Conservation (phyloP, 192 early-diverging fungal genomes). For the Entomortierella beljakovae region DNA sequence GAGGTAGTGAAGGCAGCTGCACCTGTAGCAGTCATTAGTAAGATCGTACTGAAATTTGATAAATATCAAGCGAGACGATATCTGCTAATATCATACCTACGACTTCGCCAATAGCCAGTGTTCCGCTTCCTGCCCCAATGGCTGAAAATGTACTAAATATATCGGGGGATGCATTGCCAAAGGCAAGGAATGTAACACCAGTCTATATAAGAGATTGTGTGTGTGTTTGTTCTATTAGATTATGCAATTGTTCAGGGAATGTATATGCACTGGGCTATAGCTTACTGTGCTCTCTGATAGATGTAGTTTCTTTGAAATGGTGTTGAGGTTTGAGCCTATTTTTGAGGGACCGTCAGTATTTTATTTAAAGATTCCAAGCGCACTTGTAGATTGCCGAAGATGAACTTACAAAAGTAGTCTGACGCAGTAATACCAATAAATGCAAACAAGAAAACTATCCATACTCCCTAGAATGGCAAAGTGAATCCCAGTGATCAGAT, state of each 20-base stretch:
- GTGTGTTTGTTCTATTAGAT: not conserved
- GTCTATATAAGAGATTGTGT: constrained; percentile 47
- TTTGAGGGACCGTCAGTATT: not conserved
- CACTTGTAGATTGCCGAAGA: not conserved
- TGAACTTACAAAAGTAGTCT: constrained; percentile 78
- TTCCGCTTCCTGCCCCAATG: constrained; percentile 74
- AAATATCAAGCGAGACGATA: not conserved
- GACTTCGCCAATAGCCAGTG: constrained; percentile 92
- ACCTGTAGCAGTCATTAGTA: constrained; percentile 25
- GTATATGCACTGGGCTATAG: not conserved
- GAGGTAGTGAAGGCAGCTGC: constrained; percentile 87
- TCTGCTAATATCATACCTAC: constrained; percentile 69
- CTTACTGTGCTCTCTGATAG: constrained; percentile 85
- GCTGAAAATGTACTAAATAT: constrained; percentile 91
- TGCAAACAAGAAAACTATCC: constrained; percentile 79
- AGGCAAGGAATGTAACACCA: constrained; percentile 81
- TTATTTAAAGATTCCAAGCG: not conserved
- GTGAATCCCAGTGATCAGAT: too few species aligned
- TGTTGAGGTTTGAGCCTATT: constrained; percentile 84
- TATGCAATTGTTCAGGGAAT: not conserved
- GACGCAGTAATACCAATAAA: constrained; percentile 81
- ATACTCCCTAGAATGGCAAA: constrained; percentile 51
- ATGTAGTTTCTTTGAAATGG: constrained; percentile 76
- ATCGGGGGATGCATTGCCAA: constrained; percentile 95
- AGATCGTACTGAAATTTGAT: not conserved